A percentile compares a stretch with the other conserved stretches of the same genome.
Conservation (phyloP, 169 alveolate genomes). For the Plasmodium sp. region DNA sequence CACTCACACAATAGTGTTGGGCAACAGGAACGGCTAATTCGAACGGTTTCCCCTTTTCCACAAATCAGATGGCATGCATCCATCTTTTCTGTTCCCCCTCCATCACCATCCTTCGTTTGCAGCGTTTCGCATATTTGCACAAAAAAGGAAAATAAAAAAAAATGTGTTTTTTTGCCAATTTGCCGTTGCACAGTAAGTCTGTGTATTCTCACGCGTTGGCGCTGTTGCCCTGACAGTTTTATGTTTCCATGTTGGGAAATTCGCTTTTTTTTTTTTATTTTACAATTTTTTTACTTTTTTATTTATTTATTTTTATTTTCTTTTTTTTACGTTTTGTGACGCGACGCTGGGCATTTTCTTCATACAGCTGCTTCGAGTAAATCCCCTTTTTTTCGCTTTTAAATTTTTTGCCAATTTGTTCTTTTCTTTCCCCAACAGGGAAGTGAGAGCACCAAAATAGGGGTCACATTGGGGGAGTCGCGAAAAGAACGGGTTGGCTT, state of each 20-base stretch:
- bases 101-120: neutral
- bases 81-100: neutral
- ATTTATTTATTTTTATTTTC: too few relatives aligned
- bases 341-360: neutral
- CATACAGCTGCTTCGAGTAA: neutral
- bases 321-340: neutral
- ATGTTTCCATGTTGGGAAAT: neutral
- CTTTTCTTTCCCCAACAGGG: neutral
- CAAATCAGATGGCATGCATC: neutral
- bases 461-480: neutral
- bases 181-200: neutral
- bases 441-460: neutral
- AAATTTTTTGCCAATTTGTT: neutral
- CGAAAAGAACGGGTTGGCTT: neutral
- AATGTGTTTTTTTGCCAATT: neutral
- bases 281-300: too few relatives aligned
- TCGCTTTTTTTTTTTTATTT: neutral
- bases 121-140: neutral
- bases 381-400: neutral
- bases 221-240: neutral
- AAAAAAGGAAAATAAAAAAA: neutral
- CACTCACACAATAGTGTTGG: neutral
- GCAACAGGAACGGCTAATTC: neutral
- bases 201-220: neutral
- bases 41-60: neutral